Conservation (phyloP, 139 green algal genomes). For the Auxenochlorella pyrenoidosa region DNA sequence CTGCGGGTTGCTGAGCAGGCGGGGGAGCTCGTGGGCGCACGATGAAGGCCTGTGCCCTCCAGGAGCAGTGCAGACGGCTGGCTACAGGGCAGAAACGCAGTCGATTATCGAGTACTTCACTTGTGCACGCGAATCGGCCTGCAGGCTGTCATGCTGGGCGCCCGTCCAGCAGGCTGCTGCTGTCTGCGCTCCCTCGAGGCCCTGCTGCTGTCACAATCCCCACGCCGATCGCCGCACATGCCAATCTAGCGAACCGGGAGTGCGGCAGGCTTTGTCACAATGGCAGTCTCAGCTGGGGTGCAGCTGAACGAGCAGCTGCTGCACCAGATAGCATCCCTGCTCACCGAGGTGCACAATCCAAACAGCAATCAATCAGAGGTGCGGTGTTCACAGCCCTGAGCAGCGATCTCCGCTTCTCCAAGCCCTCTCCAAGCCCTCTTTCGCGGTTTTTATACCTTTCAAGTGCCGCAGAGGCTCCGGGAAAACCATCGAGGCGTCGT, state of each 20-base stretch:
- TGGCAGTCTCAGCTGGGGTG: conserved; percentile 50
- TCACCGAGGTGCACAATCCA: conserved; percentile 84
- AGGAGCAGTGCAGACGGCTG: not conserved
- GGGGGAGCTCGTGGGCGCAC: not conserved
- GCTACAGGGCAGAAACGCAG: not conserved
- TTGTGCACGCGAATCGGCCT: too few species aligned
- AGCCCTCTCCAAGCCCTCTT: too few species aligned
- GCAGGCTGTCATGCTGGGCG: too few species aligned
- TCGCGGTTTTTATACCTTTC: not conserved
- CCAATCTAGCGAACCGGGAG: too few species aligned
- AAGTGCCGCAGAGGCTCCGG: not conserved
- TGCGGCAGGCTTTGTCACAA: too few species aligned
- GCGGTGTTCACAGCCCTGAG: not conserved
- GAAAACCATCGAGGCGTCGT: not conserved
- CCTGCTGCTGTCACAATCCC: too few species aligned
- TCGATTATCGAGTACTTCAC: too few species aligned
- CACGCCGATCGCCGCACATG: too few species aligned
- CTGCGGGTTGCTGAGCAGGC: not conserved
- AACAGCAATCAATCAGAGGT: conserved; percentile 84
- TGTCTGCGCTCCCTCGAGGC: too few species aligned
- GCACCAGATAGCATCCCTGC: not conserved
- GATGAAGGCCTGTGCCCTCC: not conserved
- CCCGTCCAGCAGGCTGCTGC: too few species aligned
- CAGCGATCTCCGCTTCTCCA: too few species aligned
- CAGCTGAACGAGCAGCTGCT: conserved; percentile 78